Conservation (phyloP, 1,139 yeast genomes). For the Ogataea hybrid region DNA sequence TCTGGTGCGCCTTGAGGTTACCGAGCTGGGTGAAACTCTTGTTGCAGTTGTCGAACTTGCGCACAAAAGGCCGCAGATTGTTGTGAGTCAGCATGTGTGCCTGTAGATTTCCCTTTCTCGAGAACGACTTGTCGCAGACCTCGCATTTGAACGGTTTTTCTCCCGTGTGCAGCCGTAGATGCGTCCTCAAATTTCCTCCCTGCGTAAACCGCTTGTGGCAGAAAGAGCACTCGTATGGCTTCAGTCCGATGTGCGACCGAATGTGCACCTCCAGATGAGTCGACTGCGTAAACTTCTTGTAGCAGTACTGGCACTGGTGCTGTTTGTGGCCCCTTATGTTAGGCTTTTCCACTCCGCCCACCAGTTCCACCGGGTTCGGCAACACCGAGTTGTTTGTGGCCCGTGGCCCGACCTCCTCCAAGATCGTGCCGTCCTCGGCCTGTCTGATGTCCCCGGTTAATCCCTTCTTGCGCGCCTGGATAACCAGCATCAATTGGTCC, state of each 20-base stretch:
- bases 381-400: slow-evolving; percentile 34
- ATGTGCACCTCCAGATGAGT: slow-evolving; percentile 80
- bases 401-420: slow-evolving; percentile 22
- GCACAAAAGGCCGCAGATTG: slow-evolving; percentile 72
- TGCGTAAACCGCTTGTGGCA: slow-evolving; percentile 86
- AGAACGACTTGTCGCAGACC: slow-evolving; percentile 68
- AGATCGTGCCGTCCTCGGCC: slow-evolving; percentile 57
- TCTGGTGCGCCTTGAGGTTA: slow-evolving; percentile 90
- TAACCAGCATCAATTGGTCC: slow-evolving; percentile 84
- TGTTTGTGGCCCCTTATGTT: slow-evolving; percentile 46
- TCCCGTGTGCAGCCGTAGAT: slow-evolving; percentile 85
- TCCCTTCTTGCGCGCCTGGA: slow-evolving; percentile 83
- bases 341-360: slow-evolving; percentile 82
- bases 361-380: slow-evolving; percentile 66
- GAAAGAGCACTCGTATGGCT: slow-evolving; percentile 75
- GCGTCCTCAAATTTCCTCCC: slow-evolving; percentile 89
- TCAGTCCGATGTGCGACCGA: slow-evolving; percentile 72
- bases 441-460: slow-evolving; percentile 58
- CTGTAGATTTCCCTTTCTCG: slow-evolving; percentile 86
- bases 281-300: slow-evolving; percentile 66
- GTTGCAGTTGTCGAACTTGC: slow-evolving; percentile 78
- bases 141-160: slow-evolving; percentile 84
- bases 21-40: slow-evolving; percentile 91
- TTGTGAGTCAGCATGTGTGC: slow-evolving; percentile 84
- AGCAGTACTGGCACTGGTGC: slow-evolving; percentile 70